phyloP scores from a whole-genome alignment of 805 yeast species.

The Hanseniaspora clermontiae region DNA sequence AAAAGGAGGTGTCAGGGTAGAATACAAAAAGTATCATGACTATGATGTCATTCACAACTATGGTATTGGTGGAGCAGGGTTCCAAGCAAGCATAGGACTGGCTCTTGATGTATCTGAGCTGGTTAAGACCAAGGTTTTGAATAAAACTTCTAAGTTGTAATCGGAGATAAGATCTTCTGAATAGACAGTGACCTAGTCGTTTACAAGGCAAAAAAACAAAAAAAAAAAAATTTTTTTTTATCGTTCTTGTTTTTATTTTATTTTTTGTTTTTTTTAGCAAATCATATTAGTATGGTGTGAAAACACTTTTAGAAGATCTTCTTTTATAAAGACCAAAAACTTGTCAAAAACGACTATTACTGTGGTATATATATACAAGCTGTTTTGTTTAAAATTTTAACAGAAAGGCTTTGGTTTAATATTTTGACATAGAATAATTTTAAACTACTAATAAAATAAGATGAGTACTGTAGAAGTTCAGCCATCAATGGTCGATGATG shows the following conservation, averaged over 20 bases:
- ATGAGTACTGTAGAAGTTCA: background rate
- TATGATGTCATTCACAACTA: conserved; percentile 43
- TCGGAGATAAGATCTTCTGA: background rate
- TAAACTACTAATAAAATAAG: background rate
- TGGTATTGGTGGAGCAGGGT: conserved; percentile 69
- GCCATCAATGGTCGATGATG: background rate
- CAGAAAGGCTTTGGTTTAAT: too few relatives aligned
- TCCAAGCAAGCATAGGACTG: conserved; percentile 59
- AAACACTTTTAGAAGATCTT: too few relatives aligned
- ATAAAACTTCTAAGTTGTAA: background rate
- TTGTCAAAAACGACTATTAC: too few relatives aligned
- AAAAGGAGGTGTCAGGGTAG: conserved; percentile 45
- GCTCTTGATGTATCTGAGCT: conserved; percentile 35
- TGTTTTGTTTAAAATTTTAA: too few relatives aligned
- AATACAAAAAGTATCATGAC: conserved; percentile 25
- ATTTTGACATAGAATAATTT: background rate
- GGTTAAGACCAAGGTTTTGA: conserved; percentile 23
- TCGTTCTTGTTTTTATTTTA: background rate
- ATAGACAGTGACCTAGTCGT: background rate
- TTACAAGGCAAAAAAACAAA: conserved; percentile 16
- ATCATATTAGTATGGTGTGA: too few relatives aligned
- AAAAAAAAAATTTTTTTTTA: conserved; percentile 13
- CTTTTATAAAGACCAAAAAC: too few relatives aligned
- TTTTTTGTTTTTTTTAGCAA: background rate
- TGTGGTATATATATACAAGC: too few relatives aligned